Conservation (phyloP, 2,329 filamentous ascomycete genomes). For the Fusarium haematococcum region DNA sequence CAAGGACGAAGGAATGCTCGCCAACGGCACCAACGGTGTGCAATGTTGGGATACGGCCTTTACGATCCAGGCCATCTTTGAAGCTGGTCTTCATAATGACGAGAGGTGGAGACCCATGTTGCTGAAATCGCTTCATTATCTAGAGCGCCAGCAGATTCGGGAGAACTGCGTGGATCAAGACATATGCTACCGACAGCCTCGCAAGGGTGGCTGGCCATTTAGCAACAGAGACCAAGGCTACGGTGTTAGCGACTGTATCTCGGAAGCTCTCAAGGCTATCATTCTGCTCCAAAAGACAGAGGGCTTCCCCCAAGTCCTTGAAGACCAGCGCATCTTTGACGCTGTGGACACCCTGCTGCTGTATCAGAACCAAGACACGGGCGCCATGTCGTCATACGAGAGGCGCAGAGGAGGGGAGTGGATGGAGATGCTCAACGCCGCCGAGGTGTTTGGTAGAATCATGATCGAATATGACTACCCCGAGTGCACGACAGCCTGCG, state of each 20-base stretch:
- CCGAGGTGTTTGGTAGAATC: conserved; percentile 95
- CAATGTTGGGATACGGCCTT: conserved; percentile 98
- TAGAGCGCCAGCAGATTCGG: conserved; percentile 91
- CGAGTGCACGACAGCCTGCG: conserved; percentile 95
- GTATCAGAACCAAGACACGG: conserved; percentile 84
- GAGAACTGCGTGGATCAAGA: conserved; percentile 84
- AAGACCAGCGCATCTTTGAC: conserved; percentile 83
- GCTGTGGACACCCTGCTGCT: conserved; percentile 90
- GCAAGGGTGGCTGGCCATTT: conserved; percentile 96
- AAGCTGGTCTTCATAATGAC: conserved; percentile 82
- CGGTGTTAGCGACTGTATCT: conserved; percentile 93
- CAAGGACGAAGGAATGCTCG: conserved; percentile 90
- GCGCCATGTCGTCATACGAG: conserved; percentile 93
- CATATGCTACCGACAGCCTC: conserved; percentile 86
- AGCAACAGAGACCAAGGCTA: conserved; percentile 94
- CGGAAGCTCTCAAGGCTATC: conserved; percentile 88
- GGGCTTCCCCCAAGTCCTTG: conserved; percentile 79
- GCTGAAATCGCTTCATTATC: conserved; percentile 81
- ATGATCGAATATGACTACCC: conserved; percentile 99
- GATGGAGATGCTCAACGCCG: conserved; percentile 90
- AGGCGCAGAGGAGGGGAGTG: conserved; percentile 80
- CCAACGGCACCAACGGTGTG: conserved; percentile 97
- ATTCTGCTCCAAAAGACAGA: conserved; percentile 85
- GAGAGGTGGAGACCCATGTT: conserved; percentile 86
- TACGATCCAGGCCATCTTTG: conserved; percentile 83